A percentile compares a stretch with the other conserved stretches of the same genome.
These are phyloP conservation scores for Raphanus hybrid DNA, from an alignment of 441 rosid genomes.

Conservation along the genomic window DNA sequence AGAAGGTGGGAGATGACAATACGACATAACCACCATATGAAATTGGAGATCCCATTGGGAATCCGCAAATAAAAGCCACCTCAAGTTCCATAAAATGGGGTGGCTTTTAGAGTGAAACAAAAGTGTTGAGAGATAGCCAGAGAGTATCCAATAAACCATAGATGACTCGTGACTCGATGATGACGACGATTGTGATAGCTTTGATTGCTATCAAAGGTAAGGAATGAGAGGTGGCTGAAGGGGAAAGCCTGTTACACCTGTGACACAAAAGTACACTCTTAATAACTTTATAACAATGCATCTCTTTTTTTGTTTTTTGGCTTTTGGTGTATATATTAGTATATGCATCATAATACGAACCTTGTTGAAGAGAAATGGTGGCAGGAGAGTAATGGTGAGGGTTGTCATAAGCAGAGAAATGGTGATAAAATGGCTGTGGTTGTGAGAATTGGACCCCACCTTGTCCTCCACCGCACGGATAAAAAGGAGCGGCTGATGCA, in stretches of 20 bases:
- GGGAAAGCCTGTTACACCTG: constrained; percentile 35
- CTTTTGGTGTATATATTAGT: neutral
- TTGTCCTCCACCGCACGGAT: constrained; percentile 35
- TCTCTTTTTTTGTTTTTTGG: neutral
- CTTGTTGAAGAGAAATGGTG: constrained; percentile 39
- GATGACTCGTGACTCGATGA: constrained; percentile 33
- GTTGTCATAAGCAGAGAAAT: constrained; percentile 38
- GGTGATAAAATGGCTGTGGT: constrained; percentile 38
- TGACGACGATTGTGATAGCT: constrained; percentile 28
- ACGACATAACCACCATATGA: constrained; percentile 30
- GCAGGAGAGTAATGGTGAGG: constrained; percentile 38
- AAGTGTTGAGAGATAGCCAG: constrained; percentile 31
- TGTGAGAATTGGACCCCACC: constrained; percentile 34
- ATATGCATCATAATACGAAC: constrained; percentile 12
- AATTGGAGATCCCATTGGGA: constrained; percentile 24
- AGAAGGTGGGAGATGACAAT: constrained; percentile 31
- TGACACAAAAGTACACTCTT: constrained; percentile 20
- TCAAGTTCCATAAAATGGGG: constrained; percentile 38
- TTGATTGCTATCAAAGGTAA: constrained; percentile 38
- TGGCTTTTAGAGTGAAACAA: constrained; percentile 25
- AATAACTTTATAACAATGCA: constrained; percentile 16
- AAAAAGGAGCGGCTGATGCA: constrained; percentile 41
- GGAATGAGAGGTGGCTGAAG: constrained; percentile 42
- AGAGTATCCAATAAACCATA: constrained; percentile 24
- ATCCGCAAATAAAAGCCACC: constrained; percentile 32